Percentiles rank a stretch among this genome's conserved stretches.
Conservation (phyloP, 2,329 filamentous ascomycete species). For the Alternaria incomplexa region DNA sequence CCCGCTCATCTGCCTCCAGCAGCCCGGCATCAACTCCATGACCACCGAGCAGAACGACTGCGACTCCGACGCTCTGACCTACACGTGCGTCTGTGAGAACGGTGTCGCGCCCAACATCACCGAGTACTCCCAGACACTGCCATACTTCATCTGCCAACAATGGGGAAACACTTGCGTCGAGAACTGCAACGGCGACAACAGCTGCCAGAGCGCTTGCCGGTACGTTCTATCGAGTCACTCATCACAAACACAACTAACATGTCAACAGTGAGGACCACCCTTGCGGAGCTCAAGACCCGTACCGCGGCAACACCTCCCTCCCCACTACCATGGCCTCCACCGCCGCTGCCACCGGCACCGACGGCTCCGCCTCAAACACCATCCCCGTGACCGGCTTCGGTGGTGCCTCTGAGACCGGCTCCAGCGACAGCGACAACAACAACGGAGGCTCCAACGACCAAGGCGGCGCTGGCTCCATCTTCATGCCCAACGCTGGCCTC, state of each 20-base stretch:
- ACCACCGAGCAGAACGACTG: slow-evolving; percentile 68
- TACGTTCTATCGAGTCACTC: slow-evolving; percentile 14
- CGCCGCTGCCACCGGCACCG: slow-evolving; percentile 39
- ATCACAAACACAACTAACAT: slow-evolving; percentile 3
- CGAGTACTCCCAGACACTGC: slow-evolving; percentile 78
- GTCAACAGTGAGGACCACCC: slow-evolving; percentile 62
- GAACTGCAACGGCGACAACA: slow-evolving; percentile 62
- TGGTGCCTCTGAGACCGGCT: slow-evolving; percentile 25
- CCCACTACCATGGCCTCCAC: slow-evolving; percentile 55
- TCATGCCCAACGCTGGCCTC: slow-evolving; percentile 63
- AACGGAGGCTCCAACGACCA: slow-evolving; percentile 26
- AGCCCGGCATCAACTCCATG: slow-evolving; percentile 49
- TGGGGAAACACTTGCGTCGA: slow-evolving; percentile 73
- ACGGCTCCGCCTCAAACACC: slow-evolving; percentile 32
- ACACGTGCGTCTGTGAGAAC: slow-evolving; percentile 74
- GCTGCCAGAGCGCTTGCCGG: slow-evolving; percentile 68
- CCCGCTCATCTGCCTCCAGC: slow-evolving; percentile 75
- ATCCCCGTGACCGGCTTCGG: slow-evolving; percentile 43
- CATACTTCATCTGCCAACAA: slow-evolving; percentile 76
- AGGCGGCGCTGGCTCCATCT: slow-evolving; percentile 47
- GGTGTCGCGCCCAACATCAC: slow-evolving; percentile 72
- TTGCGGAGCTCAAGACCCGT: slow-evolving; percentile 73
- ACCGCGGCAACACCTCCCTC: slow-evolving; percentile 62
- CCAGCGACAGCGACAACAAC: not conserved
- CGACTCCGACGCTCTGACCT: slow-evolving; percentile 67